Evolutionary conservation across 306 rosid genomes (phyloP), one percentile per base, ranked within the genome.

Genomic region (Spatholobus suberectus): DNA sequence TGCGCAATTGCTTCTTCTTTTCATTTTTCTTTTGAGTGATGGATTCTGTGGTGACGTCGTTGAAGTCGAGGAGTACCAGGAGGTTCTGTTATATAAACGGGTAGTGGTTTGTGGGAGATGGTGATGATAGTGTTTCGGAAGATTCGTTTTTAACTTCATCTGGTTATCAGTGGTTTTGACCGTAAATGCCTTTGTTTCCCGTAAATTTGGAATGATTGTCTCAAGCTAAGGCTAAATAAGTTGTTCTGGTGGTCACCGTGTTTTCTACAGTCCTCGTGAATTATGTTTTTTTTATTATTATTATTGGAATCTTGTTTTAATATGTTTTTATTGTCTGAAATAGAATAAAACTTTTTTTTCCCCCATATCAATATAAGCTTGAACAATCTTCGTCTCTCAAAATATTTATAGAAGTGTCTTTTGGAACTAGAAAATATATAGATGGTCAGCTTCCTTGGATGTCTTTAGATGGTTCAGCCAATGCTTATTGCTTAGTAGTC

Each of bases 111-210:
- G 55, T 70, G 58, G 23, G 66, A 54, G 46, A 11, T 35, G 13
- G 26, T 46, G 59, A 49, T 75, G 40, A 10, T 58, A 20, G 86
- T 78, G 73, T 58, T 78, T 67, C 75, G 1, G 21, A 81, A 43
- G 3, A 54, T 55, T 62, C 17, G 24, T 15, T 59, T 87, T 44
- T 9, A 3, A 65, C 55, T 47, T 35, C 4, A n/a, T 76, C 9
- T 69, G 35, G 4, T 75, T 81, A 18, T 61, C 57, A 41, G 54
- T 73, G 40, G 29, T 49, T 78, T 37, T 75, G 57, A 40, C 79
- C 38, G 32, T 38, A 44, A 40, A 44, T 47, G 44, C 23, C 10
- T 74, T 27, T 41, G 46, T 32, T 68, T 83, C 65, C 73, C 11
- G 21, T 44, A 49, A 73, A 3, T 69, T 70, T 34, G 75, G 81